Conservation (phyloP, 2,329 filamentous ascomycete genomes). For the Thielaviopsis euricoi region DNA sequence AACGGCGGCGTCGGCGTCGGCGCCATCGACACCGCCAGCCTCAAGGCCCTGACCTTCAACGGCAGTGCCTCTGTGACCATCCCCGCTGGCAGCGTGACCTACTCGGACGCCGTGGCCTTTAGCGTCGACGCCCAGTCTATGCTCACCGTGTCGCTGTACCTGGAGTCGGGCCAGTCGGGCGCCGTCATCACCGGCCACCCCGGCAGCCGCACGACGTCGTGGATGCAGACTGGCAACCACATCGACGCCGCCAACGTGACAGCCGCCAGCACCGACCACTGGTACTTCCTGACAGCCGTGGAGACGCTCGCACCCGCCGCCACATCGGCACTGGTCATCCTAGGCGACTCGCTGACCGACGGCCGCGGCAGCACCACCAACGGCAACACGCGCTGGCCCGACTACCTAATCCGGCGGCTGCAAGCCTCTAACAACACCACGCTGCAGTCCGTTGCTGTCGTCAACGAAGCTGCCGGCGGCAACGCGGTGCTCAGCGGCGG, state of each 20-base stretch:
- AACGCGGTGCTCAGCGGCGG: constrained; percentile 47
- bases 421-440: constrained; percentile 29
- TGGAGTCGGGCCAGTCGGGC: constrained; percentile 36
- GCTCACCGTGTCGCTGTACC: constrained; percentile 42
- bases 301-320: constrained; percentile 35
- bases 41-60: constrained; percentile 41
- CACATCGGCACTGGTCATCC: constrained; percentile 31
- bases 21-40: constrained; percentile 32
- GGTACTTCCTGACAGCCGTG: constrained; percentile 44
- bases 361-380: constrained; percentile 46
- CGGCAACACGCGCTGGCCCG: constrained; percentile 45
- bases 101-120: constrained; percentile 46
- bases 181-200: constrained; percentile 47
- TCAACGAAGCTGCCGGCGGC: constrained; percentile 54
- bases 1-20: constrained; percentile 36
- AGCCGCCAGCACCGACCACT: constrained; percentile 23
- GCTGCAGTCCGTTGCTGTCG: constrained; percentile 29
- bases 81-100: constrained; percentile 37
- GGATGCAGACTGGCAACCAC: constrained; percentile 41
- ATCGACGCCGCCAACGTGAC: constrained; percentile 31
- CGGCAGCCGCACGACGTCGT: constrained; percentile 46
- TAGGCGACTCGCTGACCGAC: constrained; percentile 53
- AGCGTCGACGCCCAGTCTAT: constrained; percentile 31
- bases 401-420: constrained; percentile 35
- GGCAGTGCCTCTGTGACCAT: constrained; percentile 32